phyloP scores from a whole-genome alignment of 164 flowering plant genomes.

The Piper betle region DNA sequence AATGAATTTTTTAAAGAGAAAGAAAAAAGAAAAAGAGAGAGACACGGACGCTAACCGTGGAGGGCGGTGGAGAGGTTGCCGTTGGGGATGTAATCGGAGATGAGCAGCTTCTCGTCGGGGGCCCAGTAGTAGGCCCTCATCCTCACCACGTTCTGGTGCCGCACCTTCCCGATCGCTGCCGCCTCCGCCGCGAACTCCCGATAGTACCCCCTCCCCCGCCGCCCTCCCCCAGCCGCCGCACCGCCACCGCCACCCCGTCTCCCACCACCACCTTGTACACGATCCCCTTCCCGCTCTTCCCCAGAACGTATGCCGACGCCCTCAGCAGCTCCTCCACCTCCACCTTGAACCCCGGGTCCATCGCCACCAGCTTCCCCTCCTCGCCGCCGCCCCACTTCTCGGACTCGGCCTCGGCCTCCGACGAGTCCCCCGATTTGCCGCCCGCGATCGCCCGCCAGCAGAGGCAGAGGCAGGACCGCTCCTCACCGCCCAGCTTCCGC shows the following conservation, averaged over 20 bases:
- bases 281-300: slow-evolving; percentile 83
- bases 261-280: slow-evolving; percentile 92
- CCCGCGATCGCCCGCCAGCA: slow-evolving; percentile 9
- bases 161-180: slow-evolving; percentile 68
- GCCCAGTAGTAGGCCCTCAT: slow-evolving; percentile 97
- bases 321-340: slow-evolving; percentile 80
- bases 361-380: slow-evolving; percentile 71
- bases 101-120: slow-evolving; percentile 86
- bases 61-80: slow-evolving; percentile 29
- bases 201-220: slow-evolving; percentile 55
- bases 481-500: slow-evolving; percentile 28
- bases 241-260: slow-evolving; percentile 84
- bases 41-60: slow-evolving; percentile 51
- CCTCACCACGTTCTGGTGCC: slow-evolving; percentile 76
- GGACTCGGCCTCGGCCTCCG: no score
- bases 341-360: slow-evolving; percentile 60
- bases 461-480: slow-evolving; percentile 21
- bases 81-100: no score
- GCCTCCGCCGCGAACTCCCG: slow-evolving; percentile 80
- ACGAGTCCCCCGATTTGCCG: slow-evolving; percentile 18
- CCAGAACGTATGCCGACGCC: slow-evolving; percentile 90
- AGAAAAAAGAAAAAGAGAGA: no score
- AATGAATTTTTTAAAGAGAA: no score
- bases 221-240: slow-evolving; percentile 87
- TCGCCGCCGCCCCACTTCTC: slow-evolving; percentile 19